Evolutionary conservation across 2,329 filamentous ascomycete genomes (phyloP).

Genomic region (Colletotrichum lini): DNA sequence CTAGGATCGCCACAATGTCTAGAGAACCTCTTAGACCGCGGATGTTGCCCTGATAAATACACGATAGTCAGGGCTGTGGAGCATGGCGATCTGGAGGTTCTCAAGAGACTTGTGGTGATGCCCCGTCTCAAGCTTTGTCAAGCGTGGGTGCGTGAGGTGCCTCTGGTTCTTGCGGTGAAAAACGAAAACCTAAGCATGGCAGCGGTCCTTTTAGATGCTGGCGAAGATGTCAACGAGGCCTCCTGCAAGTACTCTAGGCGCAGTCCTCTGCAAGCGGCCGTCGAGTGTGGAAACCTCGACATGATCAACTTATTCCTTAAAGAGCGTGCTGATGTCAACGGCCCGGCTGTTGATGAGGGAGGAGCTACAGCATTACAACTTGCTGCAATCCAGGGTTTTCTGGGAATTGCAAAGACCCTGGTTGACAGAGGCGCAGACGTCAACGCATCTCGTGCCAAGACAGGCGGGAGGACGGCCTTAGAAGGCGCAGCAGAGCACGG

Average conservation of each 20-base stretch:
- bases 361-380: constrained; percentile 21
- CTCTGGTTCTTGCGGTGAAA: background rate
- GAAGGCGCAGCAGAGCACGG: constrained; percentile 28
- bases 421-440: constrained; percentile 9
- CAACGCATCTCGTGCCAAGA: background rate
- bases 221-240: background rate
- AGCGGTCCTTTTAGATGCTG: background rate
- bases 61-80: background rate
- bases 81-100: background rate
- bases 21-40: background rate
- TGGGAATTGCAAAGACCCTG: background rate
- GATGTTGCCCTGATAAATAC: constrained; percentile 4
- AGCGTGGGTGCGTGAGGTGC: background rate
- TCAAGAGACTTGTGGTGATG: background rate
- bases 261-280: background rate
- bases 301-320: background rate
- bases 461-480: background rate
- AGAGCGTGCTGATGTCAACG: constrained; percentile 3
- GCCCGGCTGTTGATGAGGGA: fast-evolving
- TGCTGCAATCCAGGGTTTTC: background rate
- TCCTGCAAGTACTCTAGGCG: background rate
- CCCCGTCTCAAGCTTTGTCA: background rate
- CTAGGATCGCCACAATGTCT: background rate
- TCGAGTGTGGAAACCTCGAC: background rate
- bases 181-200: fast-evolving